These are phyloP conservation scores for Melampsora americana DNA, from an alignment of 1,284 basidiomycete genomes.

Conservation along the genomic window DNA sequence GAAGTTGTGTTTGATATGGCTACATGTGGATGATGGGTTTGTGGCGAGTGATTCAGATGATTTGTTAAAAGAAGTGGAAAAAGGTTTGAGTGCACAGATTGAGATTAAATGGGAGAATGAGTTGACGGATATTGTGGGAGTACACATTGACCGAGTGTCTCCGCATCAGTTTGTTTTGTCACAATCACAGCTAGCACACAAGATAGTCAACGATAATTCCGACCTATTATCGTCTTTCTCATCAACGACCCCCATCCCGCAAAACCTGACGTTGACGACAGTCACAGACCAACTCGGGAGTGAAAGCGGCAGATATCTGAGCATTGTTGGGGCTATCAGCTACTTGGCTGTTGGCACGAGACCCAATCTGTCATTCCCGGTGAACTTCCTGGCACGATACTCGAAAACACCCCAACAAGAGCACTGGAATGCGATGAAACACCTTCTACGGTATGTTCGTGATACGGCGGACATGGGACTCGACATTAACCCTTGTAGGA, in stretches of 20 bases:
- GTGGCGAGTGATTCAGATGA: too few relatives aligned
- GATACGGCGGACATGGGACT: neutral
- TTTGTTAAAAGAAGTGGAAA: neutral
- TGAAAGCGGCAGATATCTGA: neutral
- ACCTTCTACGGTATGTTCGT: neutral
- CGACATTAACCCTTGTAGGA: neutral
- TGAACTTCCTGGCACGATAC: neutral
- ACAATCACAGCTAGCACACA: neutral
- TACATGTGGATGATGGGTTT: slow-evolving; percentile 26
- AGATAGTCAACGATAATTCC: neutral
- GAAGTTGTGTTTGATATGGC: slow-evolving; percentile 9
- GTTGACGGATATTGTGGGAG: neutral
- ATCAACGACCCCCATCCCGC: neutral
- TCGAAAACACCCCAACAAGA: neutral
- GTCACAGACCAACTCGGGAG: neutral
- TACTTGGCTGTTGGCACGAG: neutral
- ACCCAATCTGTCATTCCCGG: slow-evolving; percentile 10
- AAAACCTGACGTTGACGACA: neutral
- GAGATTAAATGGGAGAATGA: neutral
- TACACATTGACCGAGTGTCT: neutral
- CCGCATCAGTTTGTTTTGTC: neutral
- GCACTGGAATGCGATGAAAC: neutral
- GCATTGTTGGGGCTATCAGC: neutral
- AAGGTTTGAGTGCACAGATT: neutral
- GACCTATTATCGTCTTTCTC: neutral